These are phyloP conservation scores for Mycotypha africana DNA, from an alignment of 371 early-diverging fungal genomes.

Conservation along the genomic window DNA sequence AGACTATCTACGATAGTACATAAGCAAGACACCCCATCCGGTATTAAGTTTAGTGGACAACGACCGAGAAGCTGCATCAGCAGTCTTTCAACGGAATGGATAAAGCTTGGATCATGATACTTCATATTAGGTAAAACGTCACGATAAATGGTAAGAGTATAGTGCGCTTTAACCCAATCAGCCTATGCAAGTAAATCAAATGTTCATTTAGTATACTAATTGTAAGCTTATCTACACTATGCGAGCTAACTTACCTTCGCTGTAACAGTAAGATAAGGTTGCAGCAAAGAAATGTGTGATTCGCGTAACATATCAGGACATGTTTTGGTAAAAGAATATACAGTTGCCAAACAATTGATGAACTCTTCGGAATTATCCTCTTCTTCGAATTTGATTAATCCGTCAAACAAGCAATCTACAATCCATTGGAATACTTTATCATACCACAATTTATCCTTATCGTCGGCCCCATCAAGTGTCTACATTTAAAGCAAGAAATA, in stretches of 20 bases:
- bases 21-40: slow-evolving; percentile 69
- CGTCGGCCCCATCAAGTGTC: slow-evolving; percentile 29
- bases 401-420: slow-evolving; percentile 65
- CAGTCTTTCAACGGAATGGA: slow-evolving; percentile 48
- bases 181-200: too few relatives aligned
- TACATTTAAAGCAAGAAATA: background rate
- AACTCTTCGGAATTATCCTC: slow-evolving; percentile 27
- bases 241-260: slow-evolving; percentile 18
- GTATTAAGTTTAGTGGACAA: slow-evolving; percentile 58
- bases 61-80: slow-evolving; percentile 50
- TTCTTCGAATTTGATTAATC: slow-evolving; percentile 51
- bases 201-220: too few relatives aligned
- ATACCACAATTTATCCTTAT: slow-evolving; percentile 27
- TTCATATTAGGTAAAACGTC: slow-evolving; percentile 56
- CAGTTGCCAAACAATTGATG: slow-evolving; percentile 29
- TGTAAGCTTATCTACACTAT: too few relatives aligned
- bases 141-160: slow-evolving; percentile 51
- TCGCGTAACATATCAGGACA: slow-evolving; percentile 35
- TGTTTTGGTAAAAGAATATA: slow-evolving; percentile 40
- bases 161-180: slow-evolving; percentile 47
- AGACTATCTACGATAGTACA: slow-evolving; percentile 60
- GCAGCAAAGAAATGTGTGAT: slow-evolving; percentile 39
- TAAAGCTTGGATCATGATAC: slow-evolving; percentile 48
- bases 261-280: slow-evolving; percentile 41
- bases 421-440: slow-evolving; percentile 54